Conservation (phyloP, 208 protist species). For the Leishmania mexicana region DNA sequence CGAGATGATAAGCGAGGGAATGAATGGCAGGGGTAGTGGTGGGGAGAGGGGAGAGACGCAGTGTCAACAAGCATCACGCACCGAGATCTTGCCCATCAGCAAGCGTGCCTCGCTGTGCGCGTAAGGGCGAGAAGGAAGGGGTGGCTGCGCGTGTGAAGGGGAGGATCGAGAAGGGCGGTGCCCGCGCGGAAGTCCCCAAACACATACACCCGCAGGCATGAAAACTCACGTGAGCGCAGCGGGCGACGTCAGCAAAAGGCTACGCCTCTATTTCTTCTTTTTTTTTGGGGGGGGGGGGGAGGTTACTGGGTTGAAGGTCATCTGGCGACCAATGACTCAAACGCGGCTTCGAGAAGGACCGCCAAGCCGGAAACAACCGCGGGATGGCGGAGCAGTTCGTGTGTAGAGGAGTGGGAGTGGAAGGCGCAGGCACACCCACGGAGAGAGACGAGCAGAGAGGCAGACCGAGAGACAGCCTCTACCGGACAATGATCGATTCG, state of each 20-base stretch:
- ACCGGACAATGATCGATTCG: conserved; percentile 46
- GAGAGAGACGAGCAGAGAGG: not conserved
- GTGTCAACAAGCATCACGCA: not conserved
- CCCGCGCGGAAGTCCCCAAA: not conserved
- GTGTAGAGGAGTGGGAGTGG: not conserved
- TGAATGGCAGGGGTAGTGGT: not conserved
- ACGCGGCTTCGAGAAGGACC: not conserved
- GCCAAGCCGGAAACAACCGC: not conserved
- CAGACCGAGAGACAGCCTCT: not conserved
- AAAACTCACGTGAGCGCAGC: not conserved
- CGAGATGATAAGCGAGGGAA: not conserved
- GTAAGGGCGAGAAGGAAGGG: not conserved
- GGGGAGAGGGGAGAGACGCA: not conserved
- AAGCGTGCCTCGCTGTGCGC: not conserved
- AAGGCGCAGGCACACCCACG: not conserved
- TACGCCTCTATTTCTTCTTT: not conserved
- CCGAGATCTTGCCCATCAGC: not conserved
- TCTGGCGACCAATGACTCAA: not conserved
- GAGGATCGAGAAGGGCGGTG: not conserved
- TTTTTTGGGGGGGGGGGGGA: not conserved
- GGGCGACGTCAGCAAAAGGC: not conserved
- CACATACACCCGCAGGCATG: not conserved
- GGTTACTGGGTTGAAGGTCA: not conserved
- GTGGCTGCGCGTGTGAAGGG: not conserved
- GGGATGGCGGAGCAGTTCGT: not conserved